Evolutionary conservation across 2,329 filamentous ascomycete genomes (phyloP).

Genomic region (Elsinoe ampelina): DNA sequence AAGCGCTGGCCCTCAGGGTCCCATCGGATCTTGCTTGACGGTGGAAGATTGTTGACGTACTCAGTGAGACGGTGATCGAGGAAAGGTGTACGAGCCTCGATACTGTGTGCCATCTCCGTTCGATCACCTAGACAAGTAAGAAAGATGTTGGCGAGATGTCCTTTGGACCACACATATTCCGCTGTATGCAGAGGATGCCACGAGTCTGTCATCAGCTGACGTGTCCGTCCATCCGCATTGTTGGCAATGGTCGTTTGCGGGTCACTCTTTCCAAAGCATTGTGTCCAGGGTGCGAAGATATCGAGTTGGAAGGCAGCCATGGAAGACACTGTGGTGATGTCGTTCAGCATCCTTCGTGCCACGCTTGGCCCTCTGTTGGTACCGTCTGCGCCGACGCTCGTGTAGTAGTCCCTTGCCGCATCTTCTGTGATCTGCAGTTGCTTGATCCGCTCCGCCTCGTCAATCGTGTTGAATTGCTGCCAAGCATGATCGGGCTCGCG

Average conservation of each 20-base stretch:
- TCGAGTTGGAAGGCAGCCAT: constrained; percentile 29
- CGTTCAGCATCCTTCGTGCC: constrained; percentile 31
- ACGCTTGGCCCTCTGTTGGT: constrained; percentile 22
- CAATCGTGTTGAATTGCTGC: constrained; percentile 19
- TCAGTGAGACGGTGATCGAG: constrained; percentile 33
- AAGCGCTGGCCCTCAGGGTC: constrained; percentile 22
- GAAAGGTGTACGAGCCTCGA: constrained; percentile 35
- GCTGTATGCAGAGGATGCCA: constrained; percentile 37
- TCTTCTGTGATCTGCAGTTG: constrained; percentile 21
- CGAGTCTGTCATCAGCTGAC: constrained; percentile 23
- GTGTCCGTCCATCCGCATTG: constrained; percentile 25
- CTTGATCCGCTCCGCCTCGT: constrained; percentile 19
- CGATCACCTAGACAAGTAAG: constrained; percentile 37
- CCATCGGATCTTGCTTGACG: constrained; percentile 30
- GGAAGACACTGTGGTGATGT: constrained; percentile 29
- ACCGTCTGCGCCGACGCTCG: constrained; percentile 23
- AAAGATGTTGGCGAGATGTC: constrained; percentile 31
- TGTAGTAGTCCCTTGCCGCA: constrained; percentile 22
- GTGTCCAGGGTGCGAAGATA: constrained; percentile 30
- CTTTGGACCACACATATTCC: constrained; percentile 31
- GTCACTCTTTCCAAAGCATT: constrained; percentile 23
- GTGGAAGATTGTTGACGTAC: constrained; percentile 32
- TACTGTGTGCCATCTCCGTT: constrained; percentile 36
- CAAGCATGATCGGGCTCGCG: constrained; percentile 38
- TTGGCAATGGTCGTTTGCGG: constrained; percentile 28